Evolutionary conservation across 164 flowering plant genomes (phyloP).

Genomic region (Magnolia sinica): DNA sequence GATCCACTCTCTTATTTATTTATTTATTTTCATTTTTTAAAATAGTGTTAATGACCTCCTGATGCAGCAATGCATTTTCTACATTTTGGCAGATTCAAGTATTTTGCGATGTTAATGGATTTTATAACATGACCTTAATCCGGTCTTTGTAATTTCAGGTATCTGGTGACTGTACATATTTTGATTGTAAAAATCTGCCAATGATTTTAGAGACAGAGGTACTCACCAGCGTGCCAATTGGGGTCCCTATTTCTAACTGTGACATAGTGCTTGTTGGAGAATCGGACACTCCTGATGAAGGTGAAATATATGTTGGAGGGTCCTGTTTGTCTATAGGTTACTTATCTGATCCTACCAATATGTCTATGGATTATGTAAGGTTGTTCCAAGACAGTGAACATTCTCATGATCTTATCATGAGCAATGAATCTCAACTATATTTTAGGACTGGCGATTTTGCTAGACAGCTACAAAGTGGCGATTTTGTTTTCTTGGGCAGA

Average conservation of each 20-base stretch:
- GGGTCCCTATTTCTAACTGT: slow-evolving; percentile 72
- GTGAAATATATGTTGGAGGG: slow-evolving; percentile 83
- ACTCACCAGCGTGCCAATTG: slow-evolving; percentile 82
- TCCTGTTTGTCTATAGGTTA: slow-evolving; percentile 62
- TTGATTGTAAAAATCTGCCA: slow-evolving; percentile 79
- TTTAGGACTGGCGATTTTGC: slow-evolving; percentile 86
- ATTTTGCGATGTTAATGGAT: not conserved
- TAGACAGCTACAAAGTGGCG: slow-evolving; percentile 56
- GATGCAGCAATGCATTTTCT: not conserved
- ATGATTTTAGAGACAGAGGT: slow-evolving; percentile 50
- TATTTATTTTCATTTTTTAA: no score
- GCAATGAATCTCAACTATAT: slow-evolving; percentile 23
- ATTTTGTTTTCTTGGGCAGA: slow-evolving; percentile 77
- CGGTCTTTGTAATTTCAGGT: slow-evolving; percentile 42
- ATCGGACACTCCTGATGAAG: slow-evolving; percentile 35
- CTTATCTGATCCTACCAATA: slow-evolving; percentile 25
- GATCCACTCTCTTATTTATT: no score
- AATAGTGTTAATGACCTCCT: not conserved
- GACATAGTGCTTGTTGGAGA: slow-evolving; percentile 58
- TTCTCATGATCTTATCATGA: slow-evolving; percentile 19
- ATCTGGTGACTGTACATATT: slow-evolving; percentile 92
- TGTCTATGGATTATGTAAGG: slow-evolving; percentile 33
- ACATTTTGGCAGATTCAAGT: not conserved
- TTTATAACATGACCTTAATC: not conserved
- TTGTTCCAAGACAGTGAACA: slow-evolving; percentile 24